Percentiles rank a stretch among this genome's conserved stretches.
Conservation (phyloP, 345 rosid genomes). For the Crucihimalaya himalaica region DNA sequence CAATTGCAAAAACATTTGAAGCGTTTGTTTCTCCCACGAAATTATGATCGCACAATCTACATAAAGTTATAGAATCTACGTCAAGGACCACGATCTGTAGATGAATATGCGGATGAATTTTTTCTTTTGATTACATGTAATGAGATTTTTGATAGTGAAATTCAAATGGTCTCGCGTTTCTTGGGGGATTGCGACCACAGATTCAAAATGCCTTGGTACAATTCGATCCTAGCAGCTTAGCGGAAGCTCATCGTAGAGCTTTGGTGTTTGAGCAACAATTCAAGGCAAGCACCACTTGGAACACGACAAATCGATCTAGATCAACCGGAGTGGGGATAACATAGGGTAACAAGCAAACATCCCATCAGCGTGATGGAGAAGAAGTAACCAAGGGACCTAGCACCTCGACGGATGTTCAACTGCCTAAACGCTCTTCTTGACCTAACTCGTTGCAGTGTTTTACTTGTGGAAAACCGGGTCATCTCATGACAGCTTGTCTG, state of each 20-base stretch:
- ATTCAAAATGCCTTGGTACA: not conserved
- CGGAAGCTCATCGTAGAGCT: too few relatives aligned
- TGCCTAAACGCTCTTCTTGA: too few relatives aligned
- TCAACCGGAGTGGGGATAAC: too few relatives aligned
- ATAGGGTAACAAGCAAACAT: too few relatives aligned
- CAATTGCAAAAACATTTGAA: not conserved
- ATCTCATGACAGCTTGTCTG: too few relatives aligned
- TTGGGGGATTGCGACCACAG: not conserved
- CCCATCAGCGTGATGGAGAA: too few relatives aligned
- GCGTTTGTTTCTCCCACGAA: not conserved
- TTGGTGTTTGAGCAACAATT: not conserved
- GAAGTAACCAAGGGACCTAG: too few relatives aligned
- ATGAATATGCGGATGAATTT: not conserved
- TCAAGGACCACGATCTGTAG: not conserved
- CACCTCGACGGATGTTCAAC: too few relatives aligned
- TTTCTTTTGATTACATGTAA: not conserved
- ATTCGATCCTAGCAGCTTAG: not conserved
- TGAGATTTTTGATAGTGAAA: not conserved
- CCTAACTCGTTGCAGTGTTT: too few relatives aligned
- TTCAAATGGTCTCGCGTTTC: not conserved
- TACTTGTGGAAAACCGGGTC: too few relatives aligned
- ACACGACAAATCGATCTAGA: too few relatives aligned
- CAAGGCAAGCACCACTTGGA: not conserved
- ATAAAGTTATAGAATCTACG: not conserved
- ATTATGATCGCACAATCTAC: not conserved